Evolutionary conservation across 1,284 basidiomycete genomes (phyloP).

Genomic region (Puccinia polysora): DNA sequence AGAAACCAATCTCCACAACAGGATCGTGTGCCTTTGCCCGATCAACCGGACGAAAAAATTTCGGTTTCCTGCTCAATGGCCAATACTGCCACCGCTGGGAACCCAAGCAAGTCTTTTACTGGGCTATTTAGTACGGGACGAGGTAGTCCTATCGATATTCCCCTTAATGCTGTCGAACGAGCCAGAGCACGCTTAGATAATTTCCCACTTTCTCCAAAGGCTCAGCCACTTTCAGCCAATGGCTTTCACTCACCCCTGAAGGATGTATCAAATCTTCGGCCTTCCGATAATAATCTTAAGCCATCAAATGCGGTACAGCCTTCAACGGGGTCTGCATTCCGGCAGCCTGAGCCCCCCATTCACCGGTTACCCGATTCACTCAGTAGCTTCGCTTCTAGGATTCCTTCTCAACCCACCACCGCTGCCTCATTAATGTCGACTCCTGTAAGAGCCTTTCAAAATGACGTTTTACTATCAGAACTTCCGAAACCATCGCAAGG

Average conservation of each 20-base stretch:
- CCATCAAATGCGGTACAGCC: neutral
- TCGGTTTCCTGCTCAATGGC: neutral
- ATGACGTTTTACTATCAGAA: neutral
- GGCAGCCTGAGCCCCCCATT: neutral
- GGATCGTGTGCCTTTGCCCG: no score
- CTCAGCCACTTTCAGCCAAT: neutral
- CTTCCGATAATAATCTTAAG: slow-evolving; percentile 8
- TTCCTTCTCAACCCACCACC: slow-evolving; percentile 8
- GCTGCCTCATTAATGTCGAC: slow-evolving; percentile 9
- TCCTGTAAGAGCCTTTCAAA: slow-evolving; percentile 1
- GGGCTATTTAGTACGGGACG: slow-evolving; percentile 17
- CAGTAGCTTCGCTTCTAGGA: neutral
- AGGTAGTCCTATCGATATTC: slow-evolving; percentile 12
- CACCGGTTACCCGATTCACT: slow-evolving; percentile 8
- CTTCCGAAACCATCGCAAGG: neutral
- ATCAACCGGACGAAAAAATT: neutral
- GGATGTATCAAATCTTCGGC: slow-evolving; percentile 16
- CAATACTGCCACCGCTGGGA: neutral
- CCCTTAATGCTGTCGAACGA: slow-evolving; percentile 7
- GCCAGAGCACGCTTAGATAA: slow-evolving; percentile 16
- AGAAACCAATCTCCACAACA: neutral
- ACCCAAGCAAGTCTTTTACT: neutral
- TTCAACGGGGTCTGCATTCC: neutral
- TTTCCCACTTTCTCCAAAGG: neutral
- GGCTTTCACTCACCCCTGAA: neutral